Evolutionary conservation across 352 stramenopile genomes (phyloP), one percentile per base, ranked within the genome.

Genomic region (Thalassiosira mediterranea): DNA sequence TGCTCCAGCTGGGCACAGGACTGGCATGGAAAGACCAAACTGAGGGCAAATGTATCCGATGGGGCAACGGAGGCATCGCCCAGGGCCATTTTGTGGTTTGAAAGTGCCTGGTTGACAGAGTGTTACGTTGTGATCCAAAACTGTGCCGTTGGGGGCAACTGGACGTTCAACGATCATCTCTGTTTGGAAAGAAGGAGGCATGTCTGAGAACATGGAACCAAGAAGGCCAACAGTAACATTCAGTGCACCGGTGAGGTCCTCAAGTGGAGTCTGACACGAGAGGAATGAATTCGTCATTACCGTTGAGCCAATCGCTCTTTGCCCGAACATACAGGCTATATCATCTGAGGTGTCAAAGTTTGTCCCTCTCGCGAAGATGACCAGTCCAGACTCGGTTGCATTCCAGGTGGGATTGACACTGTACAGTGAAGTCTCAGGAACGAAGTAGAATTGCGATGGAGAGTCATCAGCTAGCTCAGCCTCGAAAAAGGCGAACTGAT

Each of bases 31-130:
- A 61, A 98, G 88, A 5, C 96, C 96, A 71, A 92, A 90, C 61
- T 97, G 89, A 0, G 97, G 95, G 53, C 97, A 99, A 37, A 95
- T 95, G 73, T 94, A 98, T 0, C 97, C 96, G 23, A 99, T 82
- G 0, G 97, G 96, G 57, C 97, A 99, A 1, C 56, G 66, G 10
- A 98, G 73, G 64, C 96, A 98, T 15, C 67, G 63, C 0, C 28
- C 44, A 73, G 97, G 88, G 11, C 87, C 90, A 37, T 90, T 78
- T 5, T 91, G 89, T 3, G 97, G 94, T 83, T 98, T 95, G 80
- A 99, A 98, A 3, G 79, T 94, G 2, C 96, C 96, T 0, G 96
- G 94, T 1, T 89, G 34, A 62, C 96, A 99, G 4, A 98, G 71
- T 11, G 96, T 97, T 66, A 98, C 98, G 72, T 98, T 99, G 1